phyloP scores from a whole-genome alignment of 306 rosid species.

The Begonia loranthoides region DNA sequence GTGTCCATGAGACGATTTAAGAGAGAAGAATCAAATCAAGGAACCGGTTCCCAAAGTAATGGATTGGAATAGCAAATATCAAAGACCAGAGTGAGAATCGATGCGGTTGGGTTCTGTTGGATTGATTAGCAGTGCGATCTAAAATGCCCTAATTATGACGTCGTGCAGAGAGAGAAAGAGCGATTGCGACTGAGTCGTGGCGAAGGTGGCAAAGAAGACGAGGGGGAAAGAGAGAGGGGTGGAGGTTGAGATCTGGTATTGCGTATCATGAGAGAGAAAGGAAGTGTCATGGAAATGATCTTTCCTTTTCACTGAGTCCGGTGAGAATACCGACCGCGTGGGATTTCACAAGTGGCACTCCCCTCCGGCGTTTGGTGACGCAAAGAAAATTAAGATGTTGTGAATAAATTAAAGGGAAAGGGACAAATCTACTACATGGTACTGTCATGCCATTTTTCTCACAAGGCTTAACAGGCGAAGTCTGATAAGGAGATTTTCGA shows the following conservation, averaged over 20 bases:
- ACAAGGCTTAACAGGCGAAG: too few relatives aligned
- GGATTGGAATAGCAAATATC: conserved; percentile 5
- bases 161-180: conserved; percentile 2
- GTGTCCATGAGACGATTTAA: conserved; percentile 35
- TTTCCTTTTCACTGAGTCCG: too few relatives aligned
- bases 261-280: too few relatives aligned
- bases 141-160: conserved; percentile 1
- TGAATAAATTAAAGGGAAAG: too few relatives aligned
- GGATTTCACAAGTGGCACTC: too few relatives aligned
- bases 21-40: conserved; percentile 20
- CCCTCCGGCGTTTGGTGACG: too few relatives aligned
- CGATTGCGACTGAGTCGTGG: background rate
- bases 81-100: conserved; percentile 2
- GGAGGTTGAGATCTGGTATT: conserved; percentile 12
- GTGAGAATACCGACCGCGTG: too few relatives aligned
- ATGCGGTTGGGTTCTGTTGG: background rate
- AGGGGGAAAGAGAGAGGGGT: background rate
- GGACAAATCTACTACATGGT: too few relatives aligned
- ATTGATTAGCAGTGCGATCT: conserved; percentile 20
- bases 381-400: too few relatives aligned
- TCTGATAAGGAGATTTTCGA: too few relatives aligned
- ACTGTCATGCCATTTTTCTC: too few relatives aligned
- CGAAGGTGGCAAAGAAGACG: background rate
- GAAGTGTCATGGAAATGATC: too few relatives aligned
- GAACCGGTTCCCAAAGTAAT: conserved; percentile 1